Evolutionary conservation across 768 basidiomycete genomes (phyloP), one percentile per base, ranked within the genome.

Genomic region (Porphyrellus cyaneotinctus): DNA sequence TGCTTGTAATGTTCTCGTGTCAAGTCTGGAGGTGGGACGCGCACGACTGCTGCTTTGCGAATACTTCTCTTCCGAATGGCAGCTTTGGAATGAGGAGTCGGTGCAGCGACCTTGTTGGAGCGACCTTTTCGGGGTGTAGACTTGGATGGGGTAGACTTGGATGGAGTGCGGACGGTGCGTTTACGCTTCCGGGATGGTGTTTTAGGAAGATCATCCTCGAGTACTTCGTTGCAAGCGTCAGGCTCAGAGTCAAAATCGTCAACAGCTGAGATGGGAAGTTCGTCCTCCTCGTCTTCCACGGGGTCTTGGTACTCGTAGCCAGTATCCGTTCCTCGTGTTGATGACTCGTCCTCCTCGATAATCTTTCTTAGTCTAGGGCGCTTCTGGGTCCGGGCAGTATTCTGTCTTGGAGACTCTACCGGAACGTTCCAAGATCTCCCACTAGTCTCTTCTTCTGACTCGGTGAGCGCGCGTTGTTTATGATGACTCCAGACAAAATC

Each of bases 1-100:
- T 60, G 69, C 60, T 73, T 75, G 56, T 66, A 65, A 56, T 69
- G 56, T 44, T 72, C 70, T 56, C 66, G 68, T 18, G 69, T 64
- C 17, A 66, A 56, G 47, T 72, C 71, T 2, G 70, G 69, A 15
- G 70, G 61, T 39, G 70, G 70, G 58, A 75, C 64, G 46, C 70
- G 69, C 43, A 72, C 57, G 53, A 57, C 50, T 59, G 53, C 51
- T 51, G 60, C 42, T 67, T 66, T 52, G 67, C 66, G 53, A 35
- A 54, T 65, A 45, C 49, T 62, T 23, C 84, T 79, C 35, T 75
- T 74, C 26, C 73, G 73, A 11, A 88, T 71, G 10, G 81, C 81
- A 14, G 81, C 84, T 64, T 88, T 88, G 31, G 88, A 88, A 63
- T 86, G 86, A 6, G 88, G 87, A 0, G 88, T 90, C 10, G 86